Base-by-base conservation (phyloP, 768 basidiomycete species). In the Suillus paluster region DNA sequence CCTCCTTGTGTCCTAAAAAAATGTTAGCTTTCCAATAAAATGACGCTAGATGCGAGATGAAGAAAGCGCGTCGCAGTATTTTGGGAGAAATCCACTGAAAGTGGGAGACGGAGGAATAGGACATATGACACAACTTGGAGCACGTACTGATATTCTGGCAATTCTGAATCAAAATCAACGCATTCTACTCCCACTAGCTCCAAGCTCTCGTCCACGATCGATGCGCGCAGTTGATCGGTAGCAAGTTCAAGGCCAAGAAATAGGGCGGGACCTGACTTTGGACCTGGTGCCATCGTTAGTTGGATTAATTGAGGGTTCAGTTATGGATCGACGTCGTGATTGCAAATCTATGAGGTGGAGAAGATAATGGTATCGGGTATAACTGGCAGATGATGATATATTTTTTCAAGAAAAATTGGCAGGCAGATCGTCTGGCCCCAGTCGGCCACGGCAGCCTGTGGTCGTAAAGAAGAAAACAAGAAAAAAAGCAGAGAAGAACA, bases 221-320 rank as follows among this genome's bases (percentile, higher is more conserved):
- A 88, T 48, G 91, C 93, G 54, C 91, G 85, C 48, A 94, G 78
- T 76, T 93, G 90, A 80, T 94, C 93, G 39, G 88, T 88, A 4
- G 90, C 88, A 58, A 95, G 84, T 79, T 94, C 92, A 72, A 95
- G 83, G 62, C 93, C 94, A 45, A 95, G 86, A 77, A 94, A 95
- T 67, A 91, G 83, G n/a, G 81, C 73, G 42, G 79, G 73, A 46
- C 78, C 77, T 23, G 73, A 67, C 73, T 83, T 83, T 59, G 77
- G 59, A 60, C 65, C 72, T 45, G 76, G 72, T 34, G 76, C 74
- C 73, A 76, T 76, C 60, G 33, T 11, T 61, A 63, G 61, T 63
- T 61, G 34, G 34, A 48, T 39, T 45, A 23, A 54, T 8, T 58
- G 54, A 59, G 30, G 54, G 53, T 30, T 30, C 25, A 53, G 56